phyloP scores from a whole-genome alignment of 2,329 filamentous ascomycete species.

The Stylonectria norvegica region DNA sequence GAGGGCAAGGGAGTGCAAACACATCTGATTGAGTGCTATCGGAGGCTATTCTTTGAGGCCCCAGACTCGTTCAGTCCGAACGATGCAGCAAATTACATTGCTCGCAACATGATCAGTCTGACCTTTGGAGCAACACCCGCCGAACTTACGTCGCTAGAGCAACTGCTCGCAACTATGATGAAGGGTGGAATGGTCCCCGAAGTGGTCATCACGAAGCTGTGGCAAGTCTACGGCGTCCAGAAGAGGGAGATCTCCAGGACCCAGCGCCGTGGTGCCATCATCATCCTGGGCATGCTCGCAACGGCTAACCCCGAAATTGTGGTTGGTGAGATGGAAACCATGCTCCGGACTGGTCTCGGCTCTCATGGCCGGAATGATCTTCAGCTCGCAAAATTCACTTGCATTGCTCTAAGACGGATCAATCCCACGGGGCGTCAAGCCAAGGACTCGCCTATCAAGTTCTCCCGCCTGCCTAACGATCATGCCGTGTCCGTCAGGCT shows the following conservation, averaged over 20 bases:
- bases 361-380: constrained; percentile 76
- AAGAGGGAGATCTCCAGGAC: constrained; percentile 88
- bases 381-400: constrained; percentile 90
- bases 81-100: constrained; percentile 91
- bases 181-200: constrained; percentile 84
- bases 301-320: constrained; percentile 90
- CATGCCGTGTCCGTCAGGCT: constrained; percentile 81
- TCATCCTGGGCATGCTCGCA: constrained; percentile 94
- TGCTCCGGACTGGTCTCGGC: constrained; percentile 86
- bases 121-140: constrained; percentile 94
- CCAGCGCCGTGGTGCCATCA: constrained; percentile 89
- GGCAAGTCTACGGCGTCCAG: constrained; percentile 96
- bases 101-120: constrained; percentile 97
- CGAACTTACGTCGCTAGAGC: constrained; percentile 91
- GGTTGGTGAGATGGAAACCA: constrained; percentile 90
- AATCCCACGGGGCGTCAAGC: constrained; percentile 78
- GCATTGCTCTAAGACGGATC: constrained; percentile 86
- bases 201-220: constrained; percentile 83
- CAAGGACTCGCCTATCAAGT: constrained; percentile 65
- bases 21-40: constrained; percentile 96
- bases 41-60: constrained; percentile 90
- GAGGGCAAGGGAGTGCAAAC: constrained; percentile 98
- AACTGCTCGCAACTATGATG: constrained; percentile 96
- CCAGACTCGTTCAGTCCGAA: constrained; percentile 84
- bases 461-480: constrained; percentile 82